Evolutionary conservation across 306 rosid genomes (phyloP), one percentile per base, ranked within the genome.

Genomic region (Quercus mongolica): DNA sequence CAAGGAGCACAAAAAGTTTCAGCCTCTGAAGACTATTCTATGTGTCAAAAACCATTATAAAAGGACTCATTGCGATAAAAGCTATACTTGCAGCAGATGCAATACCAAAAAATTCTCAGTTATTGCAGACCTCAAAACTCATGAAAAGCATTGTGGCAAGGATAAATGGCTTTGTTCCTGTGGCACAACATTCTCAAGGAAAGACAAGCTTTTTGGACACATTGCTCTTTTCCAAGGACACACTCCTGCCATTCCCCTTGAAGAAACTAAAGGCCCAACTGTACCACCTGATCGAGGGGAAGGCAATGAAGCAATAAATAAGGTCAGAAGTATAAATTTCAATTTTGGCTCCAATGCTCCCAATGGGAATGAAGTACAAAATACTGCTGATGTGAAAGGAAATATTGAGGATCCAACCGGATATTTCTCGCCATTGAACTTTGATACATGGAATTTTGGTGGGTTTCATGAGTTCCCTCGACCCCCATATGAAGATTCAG

Each of bases 131-230:
- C 99, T 96, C 26, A 96, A 96, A 84, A 96, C 99, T 56, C 99
- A 96, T 74, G 99, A 96, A 82, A 96, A 96, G 87, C 99, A 96
- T 76, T 96, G 99, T 77, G 99, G 99, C 63, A 96, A 78, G 87
- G 99, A 96, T 84, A 96, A 93, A 81, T 96, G 99, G 99, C 90
- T 96, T 28, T 96, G 99, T 81, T 96, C 99, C 67, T 96, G 99
- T 74, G 99, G 99, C 81, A 96, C 99, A n/a, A 96, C 99, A 79
- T 96, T 96, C 88, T 96, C 99, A 10, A 90, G 99, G 88, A 96
- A 96, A 84, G 99, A 96, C 91, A 96, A 96, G 90, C 99, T 96
- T 71, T 96, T 96, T 55, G 99, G 99, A 56, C 99, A 96, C 84
- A 93, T 96, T 82, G 91, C 99, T 21, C 93, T 96, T 15, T 96